Evolutionary conservation across 768 basidiomycete species (phyloP).

Genomic region (Tylopilus cervinicoccineus): DNA sequence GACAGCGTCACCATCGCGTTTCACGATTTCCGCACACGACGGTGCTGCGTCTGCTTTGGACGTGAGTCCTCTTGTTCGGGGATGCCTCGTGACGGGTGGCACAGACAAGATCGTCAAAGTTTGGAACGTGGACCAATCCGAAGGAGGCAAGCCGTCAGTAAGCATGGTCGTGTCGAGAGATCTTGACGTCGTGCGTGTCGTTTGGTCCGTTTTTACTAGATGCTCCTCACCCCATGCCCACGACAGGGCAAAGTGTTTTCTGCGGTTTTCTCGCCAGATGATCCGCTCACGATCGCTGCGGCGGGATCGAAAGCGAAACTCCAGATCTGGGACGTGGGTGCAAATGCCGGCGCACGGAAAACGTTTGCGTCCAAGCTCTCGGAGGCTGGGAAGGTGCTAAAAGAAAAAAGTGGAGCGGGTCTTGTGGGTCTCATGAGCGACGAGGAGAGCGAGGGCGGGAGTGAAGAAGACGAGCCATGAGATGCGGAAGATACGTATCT

Average conservation of each 20-base stretch:
- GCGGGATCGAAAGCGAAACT: conserved; percentile 92
- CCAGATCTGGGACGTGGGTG: conserved; percentile 93
- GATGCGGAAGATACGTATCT: not conserved
- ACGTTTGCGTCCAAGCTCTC: conserved; percentile 77
- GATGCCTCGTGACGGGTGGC: conserved; percentile 91
- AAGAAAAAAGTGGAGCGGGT: conserved; percentile 63
- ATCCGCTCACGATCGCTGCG: conserved; percentile 88
- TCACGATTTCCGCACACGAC: conserved; percentile 92
- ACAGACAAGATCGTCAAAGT: conserved; percentile 94
- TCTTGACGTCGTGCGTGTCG: conserved; percentile 73
- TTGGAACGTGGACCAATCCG: conserved; percentile 83
- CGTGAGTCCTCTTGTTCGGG: conserved; percentile 84
- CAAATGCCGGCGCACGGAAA: conserved; percentile 78
- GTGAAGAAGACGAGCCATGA: conserved; percentile 30
- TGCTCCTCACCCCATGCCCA: not conserved
- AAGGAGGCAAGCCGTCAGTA: conserved; percentile 64
- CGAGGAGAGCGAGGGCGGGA: conserved; percentile 59
- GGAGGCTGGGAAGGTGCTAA: conserved; percentile 63
- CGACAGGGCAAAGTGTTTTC: conserved; percentile 94
- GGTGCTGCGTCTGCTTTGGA: conserved; percentile 87
- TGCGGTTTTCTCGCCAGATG: conserved; percentile 87
- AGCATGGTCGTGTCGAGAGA: conserved; percentile 85
- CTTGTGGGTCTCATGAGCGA: conserved; percentile 67
- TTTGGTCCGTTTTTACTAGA: not conserved
- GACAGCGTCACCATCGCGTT: conserved; percentile 64